A percentile compares a stretch with the other conserved stretches of the same genome.
Evolutionary conservation across 78 protist species (phyloP).

Genomic region (Corallochytrium limacisporum): DNA sequence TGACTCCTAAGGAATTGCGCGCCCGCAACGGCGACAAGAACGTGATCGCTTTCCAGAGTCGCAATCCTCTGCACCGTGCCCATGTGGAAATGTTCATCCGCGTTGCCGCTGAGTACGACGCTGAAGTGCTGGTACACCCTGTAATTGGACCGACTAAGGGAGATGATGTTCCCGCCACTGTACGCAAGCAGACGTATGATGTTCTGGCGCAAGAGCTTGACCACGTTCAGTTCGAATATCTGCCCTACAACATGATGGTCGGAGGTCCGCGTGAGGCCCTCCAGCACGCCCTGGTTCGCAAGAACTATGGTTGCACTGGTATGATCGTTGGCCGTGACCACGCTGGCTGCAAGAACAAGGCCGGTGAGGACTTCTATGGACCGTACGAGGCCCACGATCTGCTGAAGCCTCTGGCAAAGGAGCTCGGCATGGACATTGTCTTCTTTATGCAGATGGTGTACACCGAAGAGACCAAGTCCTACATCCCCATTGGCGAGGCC

Average conservation of each 20-base stretch:
- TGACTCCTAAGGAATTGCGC: constrained; percentile 72
- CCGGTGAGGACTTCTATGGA: constrained; percentile 68
- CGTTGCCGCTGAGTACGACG: constrained; percentile 40
- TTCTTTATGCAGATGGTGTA: constrained; percentile 74
- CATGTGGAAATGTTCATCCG: constrained; percentile 58
- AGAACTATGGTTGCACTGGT: constrained; percentile 86
- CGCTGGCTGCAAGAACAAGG: constrained; percentile 67
- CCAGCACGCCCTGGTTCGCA: constrained; percentile 84
- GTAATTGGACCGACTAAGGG: constrained; percentile 81
- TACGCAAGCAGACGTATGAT: constrained; percentile 69
- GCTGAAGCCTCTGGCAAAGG: constrained; percentile 35
- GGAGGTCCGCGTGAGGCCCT: constrained; percentile 91
- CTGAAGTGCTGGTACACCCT: constrained; percentile 74
- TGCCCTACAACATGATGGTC: constrained; percentile 57
- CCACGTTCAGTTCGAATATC: constrained; percentile 24
- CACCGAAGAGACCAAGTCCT: constrained; percentile 40
- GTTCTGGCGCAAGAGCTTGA: constrained; percentile 25
- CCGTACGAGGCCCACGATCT: constrained; percentile 73
- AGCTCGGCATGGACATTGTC: constrained; percentile 58
- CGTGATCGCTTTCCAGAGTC: constrained; percentile 76
- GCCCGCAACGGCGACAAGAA: constrained; percentile 35
- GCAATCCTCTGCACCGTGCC: constrained; percentile 89
- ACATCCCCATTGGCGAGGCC: constrained; percentile 63
- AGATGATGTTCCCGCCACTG: constrained; percentile 75
- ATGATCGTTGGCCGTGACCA: constrained; percentile 90